Conservation (phyloP, 169 alveolate species). For the Plasmodium yoelii region DNA sequence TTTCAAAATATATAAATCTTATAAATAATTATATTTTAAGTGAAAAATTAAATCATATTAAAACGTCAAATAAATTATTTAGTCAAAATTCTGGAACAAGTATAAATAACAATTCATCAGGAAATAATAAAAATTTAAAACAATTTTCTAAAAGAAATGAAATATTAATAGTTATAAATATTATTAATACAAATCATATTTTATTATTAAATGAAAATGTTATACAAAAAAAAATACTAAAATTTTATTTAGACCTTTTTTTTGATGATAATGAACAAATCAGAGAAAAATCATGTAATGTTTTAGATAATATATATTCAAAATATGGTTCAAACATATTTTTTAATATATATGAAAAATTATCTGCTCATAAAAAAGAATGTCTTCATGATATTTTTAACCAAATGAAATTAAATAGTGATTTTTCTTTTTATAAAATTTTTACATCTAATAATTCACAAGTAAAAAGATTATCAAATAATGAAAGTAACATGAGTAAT, state of each 20-base stretch:
- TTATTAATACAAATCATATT: constrained; percentile 47
- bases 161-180: constrained; percentile 37
- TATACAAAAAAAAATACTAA: constrained; percentile 51
- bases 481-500: constrained; percentile 30
- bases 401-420: constrained; percentile 52
- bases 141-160: constrained; percentile 44
- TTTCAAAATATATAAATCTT: constrained; percentile 45
- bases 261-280: constrained; percentile 63
- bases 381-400: constrained; percentile 66
- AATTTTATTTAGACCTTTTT: constrained; percentile 57
- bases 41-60: constrained; percentile 29
- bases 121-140: not conserved
- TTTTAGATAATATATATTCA: constrained; percentile 58
- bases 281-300: constrained; percentile 56
- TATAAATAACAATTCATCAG: not conserved
- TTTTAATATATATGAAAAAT: constrained; percentile 52
- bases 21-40: constrained; percentile 57
- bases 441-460: constrained; percentile 39
- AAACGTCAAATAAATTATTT: not conserved
- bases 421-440: constrained; percentile 59
- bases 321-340: constrained; percentile 37
- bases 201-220: constrained; percentile 59
- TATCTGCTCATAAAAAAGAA: constrained; percentile 69
- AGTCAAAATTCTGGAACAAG: not conserved
- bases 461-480: constrained; percentile 41